phyloP scores from a whole-genome alignment of 2,329 filamentous ascomycete genomes.

The Apiospora kogelbergensis region DNA sequence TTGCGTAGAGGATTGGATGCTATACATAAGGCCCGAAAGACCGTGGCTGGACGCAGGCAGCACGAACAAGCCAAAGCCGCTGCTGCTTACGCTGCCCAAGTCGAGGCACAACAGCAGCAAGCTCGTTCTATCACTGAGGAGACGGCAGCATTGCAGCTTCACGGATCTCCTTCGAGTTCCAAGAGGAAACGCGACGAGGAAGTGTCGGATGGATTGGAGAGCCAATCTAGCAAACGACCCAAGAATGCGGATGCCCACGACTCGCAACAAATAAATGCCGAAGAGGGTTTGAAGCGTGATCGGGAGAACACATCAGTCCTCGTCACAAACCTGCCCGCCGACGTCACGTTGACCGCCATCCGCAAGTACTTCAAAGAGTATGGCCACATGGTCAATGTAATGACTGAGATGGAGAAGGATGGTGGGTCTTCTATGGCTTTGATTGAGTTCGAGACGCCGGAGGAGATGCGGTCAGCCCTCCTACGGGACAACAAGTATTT shows the following conservation, averaged over 20 bases:
- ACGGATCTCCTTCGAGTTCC: slow-evolving; percentile 37
- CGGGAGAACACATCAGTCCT: slow-evolving; percentile 87
- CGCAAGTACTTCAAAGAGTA: slow-evolving; percentile 91
- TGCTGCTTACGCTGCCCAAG: slow-evolving; percentile 45
- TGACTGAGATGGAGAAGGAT: slow-evolving; percentile 62
- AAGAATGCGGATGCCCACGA: slow-evolving; percentile 38
- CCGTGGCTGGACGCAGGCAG: slow-evolving; percentile 62
- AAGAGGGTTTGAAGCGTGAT: slow-evolving; percentile 68
- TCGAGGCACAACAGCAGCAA: slow-evolving; percentile 32
- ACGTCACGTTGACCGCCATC: slow-evolving; percentile 70
- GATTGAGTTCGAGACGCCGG: slow-evolving; percentile 79
- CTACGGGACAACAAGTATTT: slow-evolving; percentile 81
- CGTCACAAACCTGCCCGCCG: slow-evolving; percentile 71
- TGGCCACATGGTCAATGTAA: slow-evolving; percentile 78
- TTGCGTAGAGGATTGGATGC: slow-evolving; percentile 73
- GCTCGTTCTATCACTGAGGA: slow-evolving; percentile 28
- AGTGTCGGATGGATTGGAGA: slow-evolving; percentile 43
- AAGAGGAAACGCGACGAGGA: slow-evolving; percentile 77
- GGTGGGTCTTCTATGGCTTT: slow-evolving; percentile 67
- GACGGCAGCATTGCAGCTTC: slow-evolving; percentile 24
- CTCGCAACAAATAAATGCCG: background rate
- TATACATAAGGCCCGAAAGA: slow-evolving; percentile 67
- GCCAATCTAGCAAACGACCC: slow-evolving; percentile 63
- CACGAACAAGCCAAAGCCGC: slow-evolving; percentile 63
- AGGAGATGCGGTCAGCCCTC: slow-evolving; percentile 80